phyloP scores from a whole-genome alignment of 1,284 basidiomycete genomes.

The Pascua guehoae region DNA sequence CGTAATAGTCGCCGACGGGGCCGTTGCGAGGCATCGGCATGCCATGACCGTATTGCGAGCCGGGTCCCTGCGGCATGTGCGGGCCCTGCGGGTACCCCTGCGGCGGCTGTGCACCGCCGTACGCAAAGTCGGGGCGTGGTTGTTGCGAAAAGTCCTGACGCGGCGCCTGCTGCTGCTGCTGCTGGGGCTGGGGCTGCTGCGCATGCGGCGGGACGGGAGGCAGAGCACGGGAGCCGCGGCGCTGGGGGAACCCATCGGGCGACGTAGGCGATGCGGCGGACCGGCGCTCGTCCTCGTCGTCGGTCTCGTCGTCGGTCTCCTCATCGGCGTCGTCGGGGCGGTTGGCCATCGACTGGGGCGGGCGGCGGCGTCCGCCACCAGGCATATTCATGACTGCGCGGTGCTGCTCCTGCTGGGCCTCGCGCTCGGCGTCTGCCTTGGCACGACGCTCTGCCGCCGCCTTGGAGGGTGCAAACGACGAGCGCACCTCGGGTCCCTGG shows the following conservation, averaged over 20 bases:
- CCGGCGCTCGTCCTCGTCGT: constrained; percentile 54
- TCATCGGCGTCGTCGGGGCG: constrained; percentile 7
- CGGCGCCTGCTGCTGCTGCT: not conserved
- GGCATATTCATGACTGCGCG: constrained; percentile 52
- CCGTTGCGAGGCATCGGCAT: constrained; percentile 1
- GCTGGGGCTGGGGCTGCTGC: not conserved
- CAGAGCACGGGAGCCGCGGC: constrained; percentile 20
- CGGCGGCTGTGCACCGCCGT: no score
- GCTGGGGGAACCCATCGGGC: constrained; percentile 1
- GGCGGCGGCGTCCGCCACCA: constrained; percentile 30
- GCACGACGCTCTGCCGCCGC: constrained; percentile 76
- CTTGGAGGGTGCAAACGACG: constrained; percentile 78
- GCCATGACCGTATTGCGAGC: not conserved
- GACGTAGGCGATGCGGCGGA: constrained; percentile 23
- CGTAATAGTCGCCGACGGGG: constrained; percentile 8
- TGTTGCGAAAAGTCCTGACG: not conserved
- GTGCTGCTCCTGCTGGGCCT: constrained; percentile 57
- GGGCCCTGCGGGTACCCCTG: no score
- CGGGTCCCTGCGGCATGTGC: no score
- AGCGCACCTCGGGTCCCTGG: constrained; percentile 53
- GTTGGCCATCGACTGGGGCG: not conserved
- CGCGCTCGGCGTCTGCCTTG: constrained; percentile 60
- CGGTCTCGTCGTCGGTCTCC: constrained; percentile 61
- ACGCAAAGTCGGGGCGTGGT: no score
- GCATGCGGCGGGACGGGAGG: constrained; percentile 20